Base-by-base conservation (phyloP, 1,139 yeast genomes). In the Casaregolazyma lundiana region DNA sequence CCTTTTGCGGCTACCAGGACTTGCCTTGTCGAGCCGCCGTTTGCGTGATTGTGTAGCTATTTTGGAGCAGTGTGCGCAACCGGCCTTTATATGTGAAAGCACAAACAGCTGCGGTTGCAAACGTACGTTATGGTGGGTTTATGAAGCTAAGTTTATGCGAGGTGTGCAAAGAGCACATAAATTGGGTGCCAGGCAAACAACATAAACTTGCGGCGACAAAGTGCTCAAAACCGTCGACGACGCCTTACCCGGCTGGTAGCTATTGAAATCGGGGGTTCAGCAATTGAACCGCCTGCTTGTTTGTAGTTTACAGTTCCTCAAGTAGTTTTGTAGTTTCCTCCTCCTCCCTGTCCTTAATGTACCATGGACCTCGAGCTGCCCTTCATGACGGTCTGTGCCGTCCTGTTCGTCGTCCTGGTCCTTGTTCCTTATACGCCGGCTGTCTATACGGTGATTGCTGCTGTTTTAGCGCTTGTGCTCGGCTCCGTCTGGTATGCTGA, bases 31-130 rank as follows among this genome's bases (percentile, higher is more conserved):
- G 22, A 19, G 30, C 43, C 43, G 29, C 19, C 43, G 20, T 35
- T 40, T 40, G 19, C 43, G 35, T 13, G 43, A 30, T 30, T 20
- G 29, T 19, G 17, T 30, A 30, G 9, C 36, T 19, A 30, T 24
- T 30, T 17, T 26, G 16, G 15, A 18, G 37, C 36, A 36, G 22
- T n/a, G 32, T 30, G 11, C 43, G 43, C 36, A n/a, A 26, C 32
- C 13, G 32, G 32, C 32, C 15, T 11, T 5, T 24, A 11, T 11
- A n/a, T 26, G 4, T 9, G 11, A 4, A 7, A 26, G 6, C 11
- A 13, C 15, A 13, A 26, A 15, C 32, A 26, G 32, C 32, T 26
- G 13, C n/a, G 11, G 32, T 15, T 26, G 13, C 32, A 26, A 26
- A 26, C 11, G 32, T n/a, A n/a, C n/a, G n/a, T n/a, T n/a, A n/a